These are phyloP conservation scores for Coccinonectria pachysandricola DNA, from an alignment of 2,329 filamentous ascomycete genomes.

Conservation along the genomic window DNA sequence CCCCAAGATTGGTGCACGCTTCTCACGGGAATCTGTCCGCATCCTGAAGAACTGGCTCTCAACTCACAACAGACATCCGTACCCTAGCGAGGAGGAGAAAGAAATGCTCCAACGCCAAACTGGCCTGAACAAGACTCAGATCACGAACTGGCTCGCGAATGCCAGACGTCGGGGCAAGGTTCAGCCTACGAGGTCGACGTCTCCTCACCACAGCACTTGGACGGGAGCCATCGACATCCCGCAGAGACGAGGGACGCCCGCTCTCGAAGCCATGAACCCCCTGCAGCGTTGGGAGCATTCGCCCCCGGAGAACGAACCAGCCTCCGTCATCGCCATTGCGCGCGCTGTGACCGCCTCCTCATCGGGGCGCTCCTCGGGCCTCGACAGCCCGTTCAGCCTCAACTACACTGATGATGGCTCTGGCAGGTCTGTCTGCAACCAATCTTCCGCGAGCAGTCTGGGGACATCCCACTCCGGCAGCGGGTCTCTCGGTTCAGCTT, in stretches of 20 bases:
- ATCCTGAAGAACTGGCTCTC: slow-evolving; percentile 78
- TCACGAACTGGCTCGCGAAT: slow-evolving; percentile 88
- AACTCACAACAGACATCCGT: slow-evolving; percentile 71
- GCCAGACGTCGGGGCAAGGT: slow-evolving; percentile 75
- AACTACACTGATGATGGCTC: slow-evolving; percentile 53
- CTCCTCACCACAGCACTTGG: slow-evolving; percentile 53
- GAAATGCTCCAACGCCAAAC: slow-evolving; percentile 68
- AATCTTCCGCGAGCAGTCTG: slow-evolving; percentile 49
- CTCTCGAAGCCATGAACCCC: slow-evolving; percentile 43
- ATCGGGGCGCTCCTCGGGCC: slow-evolving; percentile 41
- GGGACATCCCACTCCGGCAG: slow-evolving; percentile 52
- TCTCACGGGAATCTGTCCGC: slow-evolving; percentile 70
- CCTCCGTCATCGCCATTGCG: slow-evolving; percentile 48
- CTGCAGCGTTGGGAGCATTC: slow-evolving; percentile 50
- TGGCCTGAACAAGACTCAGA: slow-evolving; percentile 71
- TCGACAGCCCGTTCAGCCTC: slow-evolving; percentile 46
- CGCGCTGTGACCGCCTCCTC: slow-evolving; percentile 45
- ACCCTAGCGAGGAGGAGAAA: slow-evolving; percentile 81
- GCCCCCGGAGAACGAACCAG: slow-evolving; percentile 49
- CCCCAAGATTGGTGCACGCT: slow-evolving; percentile 62
- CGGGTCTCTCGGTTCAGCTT: slow-evolving; percentile 48
- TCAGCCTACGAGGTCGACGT: slow-evolving; percentile 54
- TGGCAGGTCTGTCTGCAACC: slow-evolving; percentile 44
- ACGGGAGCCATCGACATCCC: slow-evolving; percentile 66
- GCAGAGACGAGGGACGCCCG: slow-evolving; percentile 44